Evolutionary conservation across 164 flowering plant species (phyloP).

Genomic region (Santalum album): DNA sequence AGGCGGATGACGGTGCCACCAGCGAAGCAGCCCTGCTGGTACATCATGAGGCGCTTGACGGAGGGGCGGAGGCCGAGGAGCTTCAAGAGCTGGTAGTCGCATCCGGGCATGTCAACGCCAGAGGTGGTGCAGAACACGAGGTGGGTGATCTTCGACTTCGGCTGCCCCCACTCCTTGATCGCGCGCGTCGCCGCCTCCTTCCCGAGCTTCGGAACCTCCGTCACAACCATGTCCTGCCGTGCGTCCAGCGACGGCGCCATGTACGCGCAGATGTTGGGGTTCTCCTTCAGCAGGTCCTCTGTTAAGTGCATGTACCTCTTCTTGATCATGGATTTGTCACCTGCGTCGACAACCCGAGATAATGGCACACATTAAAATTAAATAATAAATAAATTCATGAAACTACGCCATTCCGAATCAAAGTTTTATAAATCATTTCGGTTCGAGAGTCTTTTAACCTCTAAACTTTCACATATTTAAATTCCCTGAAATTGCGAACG

Average conservation of each 20-base stretch:
- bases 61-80: conserved; percentile 26
- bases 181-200: conserved; percentile 22
- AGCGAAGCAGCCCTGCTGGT: conserved; percentile 37
- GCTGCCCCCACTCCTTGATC: conserved; percentile 25
- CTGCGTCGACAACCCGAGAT: conserved; percentile 9
- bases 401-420: no score
- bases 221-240: conserved; percentile 22
- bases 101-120: conserved; percentile 27
- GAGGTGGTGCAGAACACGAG: conserved; percentile 22
- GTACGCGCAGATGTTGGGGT: conserved; percentile 18
- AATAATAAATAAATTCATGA: neutral
- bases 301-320: conserved; percentile 21
- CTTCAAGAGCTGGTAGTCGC: conserved; percentile 23
- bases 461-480: no score
- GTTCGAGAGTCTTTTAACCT: no score
- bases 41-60: conserved; percentile 23
- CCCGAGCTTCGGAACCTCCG: conserved; percentile 20
- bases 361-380: no score
- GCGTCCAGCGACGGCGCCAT: conserved; percentile 20
- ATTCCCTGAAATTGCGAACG: no score
- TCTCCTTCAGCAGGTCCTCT: conserved; percentile 20
- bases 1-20: conserved; percentile 40
- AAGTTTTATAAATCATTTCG: no score
- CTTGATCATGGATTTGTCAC: conserved; percentile 21
- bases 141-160: conserved; percentile 24